A percentile compares a stretch with the other conserved stretches of the same genome.
Conservation (phyloP, 495 filamentous ascomycete species). For the Podospora pseudopauciseta region DNA sequence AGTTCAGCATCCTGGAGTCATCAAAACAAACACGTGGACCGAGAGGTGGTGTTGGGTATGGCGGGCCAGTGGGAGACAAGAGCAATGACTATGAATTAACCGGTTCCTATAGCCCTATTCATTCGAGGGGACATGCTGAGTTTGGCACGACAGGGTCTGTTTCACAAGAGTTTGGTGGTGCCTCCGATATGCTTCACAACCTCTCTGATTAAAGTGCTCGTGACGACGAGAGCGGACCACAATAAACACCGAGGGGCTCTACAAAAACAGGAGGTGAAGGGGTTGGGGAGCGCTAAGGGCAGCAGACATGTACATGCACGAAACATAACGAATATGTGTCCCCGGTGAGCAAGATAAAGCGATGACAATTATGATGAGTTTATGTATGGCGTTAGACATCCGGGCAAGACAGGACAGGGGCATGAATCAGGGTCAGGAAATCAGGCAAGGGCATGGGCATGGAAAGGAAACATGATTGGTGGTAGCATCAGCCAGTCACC, state of each 20-base stretch:
- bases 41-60: neutral
- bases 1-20: constrained; percentile 59
- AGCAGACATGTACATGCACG: neutral
- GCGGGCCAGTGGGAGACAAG: neutral
- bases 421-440: neutral
- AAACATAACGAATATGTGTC: neutral
- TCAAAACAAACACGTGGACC: neutral
- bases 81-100: neutral
- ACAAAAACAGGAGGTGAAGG: neutral
- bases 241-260: neutral
- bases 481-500: neutral
- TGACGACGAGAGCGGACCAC: neutral
- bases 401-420: neutral
- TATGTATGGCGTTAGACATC: neutral
- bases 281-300: neutral
- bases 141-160: neutral
- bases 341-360: neutral
- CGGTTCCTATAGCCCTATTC: neutral
- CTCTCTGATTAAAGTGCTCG: neutral
- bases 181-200: neutral
- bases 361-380: neutral
- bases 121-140: neutral
- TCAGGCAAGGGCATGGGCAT: neutral
- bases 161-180: neutral
- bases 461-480: neutral